These are phyloP conservation scores for Bacterosira constricta DNA, from an alignment of 108 stramenopile species.

Conservation along the genomic window DNA sequence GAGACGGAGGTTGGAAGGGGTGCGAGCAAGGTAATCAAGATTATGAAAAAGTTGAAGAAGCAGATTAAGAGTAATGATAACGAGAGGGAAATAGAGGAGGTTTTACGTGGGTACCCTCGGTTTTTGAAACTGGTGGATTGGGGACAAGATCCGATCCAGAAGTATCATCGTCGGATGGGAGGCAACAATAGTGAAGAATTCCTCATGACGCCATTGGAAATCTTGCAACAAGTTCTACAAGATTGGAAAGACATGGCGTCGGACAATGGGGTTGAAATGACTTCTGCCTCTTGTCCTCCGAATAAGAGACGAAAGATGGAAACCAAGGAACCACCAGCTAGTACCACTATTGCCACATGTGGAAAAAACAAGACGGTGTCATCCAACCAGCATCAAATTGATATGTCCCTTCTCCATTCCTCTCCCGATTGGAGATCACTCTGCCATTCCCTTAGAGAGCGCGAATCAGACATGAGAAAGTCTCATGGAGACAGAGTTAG, in stretches of 20 bases:
- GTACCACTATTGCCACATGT: constrained; percentile 16
- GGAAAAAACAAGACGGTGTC: constrained; percentile 20
- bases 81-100: constrained; percentile 1
- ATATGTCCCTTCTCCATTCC: constrained; percentile 34
- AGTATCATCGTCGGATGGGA: neutral
- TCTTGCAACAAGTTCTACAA: constrained; percentile 33
- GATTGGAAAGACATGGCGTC: constrained; percentile 52
- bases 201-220: constrained; percentile 20
- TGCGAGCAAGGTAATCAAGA: constrained; percentile 26
- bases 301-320: constrained; percentile 20
- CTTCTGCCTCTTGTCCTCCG: neutral
- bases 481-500: constrained; percentile 41
- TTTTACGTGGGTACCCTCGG: constrained; percentile 10
- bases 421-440: constrained; percentile 45
- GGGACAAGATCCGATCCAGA: neutral
- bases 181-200: too few relatives aligned
- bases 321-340: neutral
- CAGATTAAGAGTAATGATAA: neutral
- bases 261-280: constrained; percentile 7
- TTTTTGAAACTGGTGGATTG: neutral
- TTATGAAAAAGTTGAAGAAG: constrained; percentile 21
- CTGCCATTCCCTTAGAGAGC: constrained; percentile 12
- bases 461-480: constrained; percentile 17
- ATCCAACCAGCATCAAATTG: constrained; percentile 19
- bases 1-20: constrained; percentile 34